These are phyloP conservation scores for Purpureocillium takamizusanense DNA, from an alignment of 2,329 filamentous ascomycete genomes.

Conservation along the genomic window DNA sequence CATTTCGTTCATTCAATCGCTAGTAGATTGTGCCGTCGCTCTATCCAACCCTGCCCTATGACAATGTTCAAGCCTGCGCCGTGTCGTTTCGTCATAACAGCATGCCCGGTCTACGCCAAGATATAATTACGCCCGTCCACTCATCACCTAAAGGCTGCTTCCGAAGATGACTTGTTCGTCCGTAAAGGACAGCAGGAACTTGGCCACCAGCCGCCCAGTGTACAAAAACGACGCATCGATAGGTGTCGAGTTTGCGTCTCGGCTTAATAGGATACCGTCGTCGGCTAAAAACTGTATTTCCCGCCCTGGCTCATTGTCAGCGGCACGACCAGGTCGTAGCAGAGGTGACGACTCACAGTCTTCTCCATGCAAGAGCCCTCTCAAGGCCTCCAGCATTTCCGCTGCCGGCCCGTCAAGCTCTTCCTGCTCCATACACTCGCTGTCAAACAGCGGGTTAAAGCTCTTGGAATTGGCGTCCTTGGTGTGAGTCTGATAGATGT, in stretches of 20 bases:
- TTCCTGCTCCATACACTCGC: constrained; percentile 26
- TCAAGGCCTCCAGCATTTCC: constrained; percentile 36
- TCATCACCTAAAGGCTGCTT: constrained; percentile 10
- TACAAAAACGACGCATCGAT: constrained; percentile 41
- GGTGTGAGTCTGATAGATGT: constrained; percentile 48
- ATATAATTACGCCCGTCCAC: background rate
- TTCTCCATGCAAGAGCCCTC: constrained; percentile 31
- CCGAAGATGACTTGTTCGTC: constrained; percentile 40
- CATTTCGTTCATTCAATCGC: too few relatives aligned
- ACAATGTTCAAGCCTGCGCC: too few relatives aligned
- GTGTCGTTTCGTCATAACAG: constrained; percentile 2
- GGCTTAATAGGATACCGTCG: constrained; percentile 36
- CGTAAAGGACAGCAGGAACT: constrained; percentile 46
- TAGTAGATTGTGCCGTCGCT: too few relatives aligned
- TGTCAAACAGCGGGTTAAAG: constrained; percentile 47
- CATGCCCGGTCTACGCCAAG: background rate
- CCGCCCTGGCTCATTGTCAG: constrained; percentile 18
- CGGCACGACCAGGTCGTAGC: background rate
- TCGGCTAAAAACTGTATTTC: constrained; percentile 32
- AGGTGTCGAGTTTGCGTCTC: constrained; percentile 35
- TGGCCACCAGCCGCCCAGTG: constrained; percentile 41
- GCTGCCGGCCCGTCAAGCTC: constrained; percentile 37
- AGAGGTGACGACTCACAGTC: constrained; percentile 30
- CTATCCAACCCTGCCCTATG: too few relatives aligned
- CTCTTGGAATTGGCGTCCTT: constrained; percentile 37